phyloP scores from a whole-genome alignment of 768 basidiomycete species.

The Neoboletus magnificus region DNA sequence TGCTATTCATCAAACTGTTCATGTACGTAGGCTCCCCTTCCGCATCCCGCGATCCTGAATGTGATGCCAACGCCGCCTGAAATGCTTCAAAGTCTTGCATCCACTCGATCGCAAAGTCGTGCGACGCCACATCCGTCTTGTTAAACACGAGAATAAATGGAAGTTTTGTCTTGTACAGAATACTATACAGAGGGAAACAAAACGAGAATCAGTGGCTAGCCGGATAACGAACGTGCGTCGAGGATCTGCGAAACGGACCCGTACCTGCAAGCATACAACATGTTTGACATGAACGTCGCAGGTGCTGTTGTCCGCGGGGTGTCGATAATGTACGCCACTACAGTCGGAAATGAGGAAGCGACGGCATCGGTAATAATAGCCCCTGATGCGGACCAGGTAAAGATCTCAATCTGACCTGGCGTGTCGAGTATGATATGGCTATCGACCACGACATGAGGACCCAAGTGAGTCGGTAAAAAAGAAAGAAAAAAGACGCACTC shows the following conservation, averaged over 20 bases:
- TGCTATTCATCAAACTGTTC: constrained; percentile 98
- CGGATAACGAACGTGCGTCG: neutral
- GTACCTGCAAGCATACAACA: constrained; percentile 97
- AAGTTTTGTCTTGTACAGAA: constrained; percentile 95
- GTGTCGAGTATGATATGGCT: constrained; percentile 97
- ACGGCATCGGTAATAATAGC: constrained; percentile 98
- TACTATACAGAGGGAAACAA: constrained; percentile 44
- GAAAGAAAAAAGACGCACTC: constrained; percentile 55
- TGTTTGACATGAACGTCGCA: constrained; percentile 99
- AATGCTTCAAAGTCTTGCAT: constrained; percentile 98
- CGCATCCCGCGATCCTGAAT: constrained; percentile 61
- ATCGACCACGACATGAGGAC: neutral
- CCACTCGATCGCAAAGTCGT: constrained; percentile 94
- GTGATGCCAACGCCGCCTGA: constrained; percentile 78
- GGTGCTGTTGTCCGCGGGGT: constrained; percentile 93
- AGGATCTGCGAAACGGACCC: constrained; percentile 3
- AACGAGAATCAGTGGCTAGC: neutral
- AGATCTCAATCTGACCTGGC: constrained; percentile 99
- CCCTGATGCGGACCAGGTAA: constrained; percentile 99
- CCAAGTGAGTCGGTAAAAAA: neutral
- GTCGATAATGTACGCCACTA: constrained; percentile 96
- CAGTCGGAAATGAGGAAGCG: constrained; percentile 88
- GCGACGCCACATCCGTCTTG: constrained; percentile 90
- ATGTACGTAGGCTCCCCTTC: constrained; percentile 96
- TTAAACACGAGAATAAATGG: constrained; percentile 99